Evolutionary conservation across 306 rosid species (phyloP).

Genomic region (Vicia sativa): DNA sequence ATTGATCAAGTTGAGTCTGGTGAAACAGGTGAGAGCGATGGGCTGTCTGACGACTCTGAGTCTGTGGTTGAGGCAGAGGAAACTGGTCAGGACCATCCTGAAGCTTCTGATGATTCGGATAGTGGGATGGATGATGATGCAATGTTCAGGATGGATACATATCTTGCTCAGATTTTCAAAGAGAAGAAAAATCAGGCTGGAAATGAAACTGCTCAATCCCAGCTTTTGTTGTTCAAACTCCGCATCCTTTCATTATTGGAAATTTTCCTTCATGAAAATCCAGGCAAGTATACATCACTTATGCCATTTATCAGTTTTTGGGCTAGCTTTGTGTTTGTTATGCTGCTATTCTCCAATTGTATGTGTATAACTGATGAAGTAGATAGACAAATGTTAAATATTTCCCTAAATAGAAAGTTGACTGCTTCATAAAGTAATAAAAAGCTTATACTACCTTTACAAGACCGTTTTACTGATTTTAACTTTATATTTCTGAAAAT

Average conservation of each 20-base stretch:
- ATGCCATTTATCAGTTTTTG: neutral
- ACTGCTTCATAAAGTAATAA: neutral
- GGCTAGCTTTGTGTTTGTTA: constrained; percentile 11
- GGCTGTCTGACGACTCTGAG: constrained; percentile 82
- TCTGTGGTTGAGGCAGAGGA: constrained; percentile 63
- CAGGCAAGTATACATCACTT: constrained; percentile 54
- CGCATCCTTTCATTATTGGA: constrained; percentile 91
- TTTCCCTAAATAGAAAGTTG: constrained; percentile 1
- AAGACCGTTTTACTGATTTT: too few relatives aligned
- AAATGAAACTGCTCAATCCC: constrained; percentile 83
- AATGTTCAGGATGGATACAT: constrained; percentile 88
- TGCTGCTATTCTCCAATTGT: neutral
- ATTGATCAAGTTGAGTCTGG: constrained; percentile 76
- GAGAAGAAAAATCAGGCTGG: constrained; percentile 80
- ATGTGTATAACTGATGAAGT: neutral
- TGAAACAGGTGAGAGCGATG: constrained; percentile 83
- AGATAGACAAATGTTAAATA: neutral
- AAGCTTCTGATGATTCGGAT: constrained; percentile 87
- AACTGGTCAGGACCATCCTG: constrained; percentile 48
- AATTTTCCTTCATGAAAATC: constrained; percentile 91
- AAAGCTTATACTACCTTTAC: neutral
- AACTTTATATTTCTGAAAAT: too few relatives aligned
- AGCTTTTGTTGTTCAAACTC: constrained; percentile 85
- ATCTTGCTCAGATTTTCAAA: constrained; percentile 81
- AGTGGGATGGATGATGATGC: constrained; percentile 99